phyloP scores from a whole-genome alignment of 495 filamentous ascomycete species.

The Aspergillus sparsus region DNA sequence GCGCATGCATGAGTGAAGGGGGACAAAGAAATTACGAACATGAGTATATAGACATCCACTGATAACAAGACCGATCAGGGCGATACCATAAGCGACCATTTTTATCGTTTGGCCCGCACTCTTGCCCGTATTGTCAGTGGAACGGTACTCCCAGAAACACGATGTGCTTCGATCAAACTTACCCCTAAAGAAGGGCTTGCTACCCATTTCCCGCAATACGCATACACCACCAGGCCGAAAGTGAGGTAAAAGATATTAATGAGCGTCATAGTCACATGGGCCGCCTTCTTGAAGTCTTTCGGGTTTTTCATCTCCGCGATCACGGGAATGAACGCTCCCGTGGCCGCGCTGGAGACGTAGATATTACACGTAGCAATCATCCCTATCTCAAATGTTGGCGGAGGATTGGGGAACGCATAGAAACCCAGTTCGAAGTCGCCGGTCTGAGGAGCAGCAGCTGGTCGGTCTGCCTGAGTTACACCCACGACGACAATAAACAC shows the following conservation, averaged over 20 bases:
- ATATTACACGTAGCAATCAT: slow-evolving; percentile 46
- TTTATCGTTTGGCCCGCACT: slow-evolving; percentile 62
- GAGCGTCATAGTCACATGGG: slow-evolving; percentile 60
- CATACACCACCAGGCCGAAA: slow-evolving; percentile 59
- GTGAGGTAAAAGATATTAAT: slow-evolving; percentile 64
- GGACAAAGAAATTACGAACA: not conserved
- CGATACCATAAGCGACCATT: slow-evolving; percentile 72
- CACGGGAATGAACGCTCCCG: slow-evolving; percentile 70
- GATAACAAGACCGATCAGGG: slow-evolving; percentile 61
- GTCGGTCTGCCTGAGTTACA: slow-evolving; percentile 43
- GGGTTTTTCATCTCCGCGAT: slow-evolving; percentile 76
- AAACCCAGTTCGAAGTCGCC: slow-evolving; percentile 52
- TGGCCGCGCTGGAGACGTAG: slow-evolving; percentile 53
- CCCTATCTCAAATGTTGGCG: slow-evolving; percentile 38
- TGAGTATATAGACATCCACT: slow-evolving; percentile 60
- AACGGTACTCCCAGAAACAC: not conserved
- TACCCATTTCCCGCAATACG: slow-evolving; percentile 67
- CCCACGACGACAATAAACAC: slow-evolving; percentile 54
- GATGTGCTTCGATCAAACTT: not conserved
- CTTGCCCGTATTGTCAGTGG: not conserved
- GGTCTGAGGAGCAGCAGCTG: slow-evolving; percentile 38
- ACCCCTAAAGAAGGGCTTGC: slow-evolving; percentile 65
- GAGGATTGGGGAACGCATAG: slow-evolving; percentile 31
- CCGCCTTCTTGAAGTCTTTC: slow-evolving; percentile 62
- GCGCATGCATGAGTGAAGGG: not conserved